These are phyloP conservation scores for Phycomyces nitens DNA, from an alignment of 192 early-diverging fungal genomes.

Conservation along the genomic window DNA sequence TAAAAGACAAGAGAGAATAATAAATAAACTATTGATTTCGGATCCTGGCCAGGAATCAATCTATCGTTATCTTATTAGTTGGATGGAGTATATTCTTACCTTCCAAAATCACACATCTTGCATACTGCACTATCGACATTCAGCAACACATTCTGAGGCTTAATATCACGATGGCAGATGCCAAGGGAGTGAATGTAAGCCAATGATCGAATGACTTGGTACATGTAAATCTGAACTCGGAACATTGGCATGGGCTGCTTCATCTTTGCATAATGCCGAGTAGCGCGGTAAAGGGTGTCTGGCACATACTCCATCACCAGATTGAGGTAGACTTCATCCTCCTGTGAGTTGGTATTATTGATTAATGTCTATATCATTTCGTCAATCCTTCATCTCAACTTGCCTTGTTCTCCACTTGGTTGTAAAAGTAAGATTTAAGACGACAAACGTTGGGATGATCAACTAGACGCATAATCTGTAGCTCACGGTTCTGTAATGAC, in stretches of 20 bases:
- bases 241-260: constrained; percentile 94
- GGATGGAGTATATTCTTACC: too few relatives aligned
- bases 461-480: constrained; percentile 94
- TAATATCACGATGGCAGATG: constrained; percentile 98
- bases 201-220: constrained; percentile 94
- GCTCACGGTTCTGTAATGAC: constrained; percentile 73
- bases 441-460: constrained; percentile 91
- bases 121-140: constrained; percentile 86
- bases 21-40: too few relatives aligned
- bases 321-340: constrained; percentile 95
- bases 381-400: not conserved
- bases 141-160: constrained; percentile 96
- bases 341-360: constrained; percentile 28
- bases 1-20: too few relatives aligned
- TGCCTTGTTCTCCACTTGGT: constrained; percentile 81
- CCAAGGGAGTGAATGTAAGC: constrained; percentile 97
- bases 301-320: constrained; percentile 94
- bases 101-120: constrained; percentile 97
- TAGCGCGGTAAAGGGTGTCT: constrained; percentile 92
- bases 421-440: constrained; percentile 92
- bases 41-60: too few relatives aligned
- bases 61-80: too few relatives aligned
- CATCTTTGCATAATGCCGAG: constrained; percentile 81
- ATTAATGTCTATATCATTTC: too few relatives aligned
- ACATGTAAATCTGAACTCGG: constrained; percentile 95